phyloP scores from a whole-genome alignment of 2,329 filamentous ascomycete species.

The Dryadomyces quercus-mongolicae region DNA sequence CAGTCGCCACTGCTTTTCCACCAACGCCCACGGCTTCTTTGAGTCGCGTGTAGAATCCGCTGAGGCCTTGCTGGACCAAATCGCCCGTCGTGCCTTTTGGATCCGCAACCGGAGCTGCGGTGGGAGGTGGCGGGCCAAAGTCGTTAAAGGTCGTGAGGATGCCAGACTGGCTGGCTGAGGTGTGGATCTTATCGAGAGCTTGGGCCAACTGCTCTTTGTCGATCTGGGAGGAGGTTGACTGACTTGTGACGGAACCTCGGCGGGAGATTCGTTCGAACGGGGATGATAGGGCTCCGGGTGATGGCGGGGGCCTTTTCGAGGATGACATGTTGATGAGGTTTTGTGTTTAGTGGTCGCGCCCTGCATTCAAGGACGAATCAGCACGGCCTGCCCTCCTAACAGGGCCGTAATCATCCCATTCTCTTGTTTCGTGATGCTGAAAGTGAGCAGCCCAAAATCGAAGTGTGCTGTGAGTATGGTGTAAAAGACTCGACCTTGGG shows the following conservation, averaged over 20 bases:
- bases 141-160: constrained; percentile 90
- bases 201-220: constrained; percentile 67
- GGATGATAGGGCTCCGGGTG: constrained; percentile 18
- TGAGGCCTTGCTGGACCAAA: constrained; percentile 72
- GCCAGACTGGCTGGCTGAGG: constrained; percentile 71
- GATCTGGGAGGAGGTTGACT: constrained; percentile 37
- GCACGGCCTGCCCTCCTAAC: not conserved
- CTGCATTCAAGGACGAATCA: not conserved
- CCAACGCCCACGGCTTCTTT: constrained; percentile 67
- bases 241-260: constrained; percentile 25
- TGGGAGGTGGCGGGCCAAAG: constrained; percentile 56
- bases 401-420: not conserved
- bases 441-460: not conserved
- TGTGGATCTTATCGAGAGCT: constrained; percentile 79
- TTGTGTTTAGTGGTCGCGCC: not conserved
- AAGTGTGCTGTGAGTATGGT: no score
- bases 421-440: not conserved
- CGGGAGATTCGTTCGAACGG: constrained; percentile 20
- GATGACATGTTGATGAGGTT: constrained; percentile 2
- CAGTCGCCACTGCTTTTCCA: constrained; percentile 33
- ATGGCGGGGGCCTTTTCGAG: constrained; percentile 13
- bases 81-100: constrained; percentile 60
- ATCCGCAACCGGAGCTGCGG: constrained; percentile 45
- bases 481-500: no score
- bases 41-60: constrained; percentile 77